These are phyloP conservation scores for Epichloe coenophiala DNA, from an alignment of 2,329 filamentous ascomycete species.

Conservation along the genomic window DNA sequence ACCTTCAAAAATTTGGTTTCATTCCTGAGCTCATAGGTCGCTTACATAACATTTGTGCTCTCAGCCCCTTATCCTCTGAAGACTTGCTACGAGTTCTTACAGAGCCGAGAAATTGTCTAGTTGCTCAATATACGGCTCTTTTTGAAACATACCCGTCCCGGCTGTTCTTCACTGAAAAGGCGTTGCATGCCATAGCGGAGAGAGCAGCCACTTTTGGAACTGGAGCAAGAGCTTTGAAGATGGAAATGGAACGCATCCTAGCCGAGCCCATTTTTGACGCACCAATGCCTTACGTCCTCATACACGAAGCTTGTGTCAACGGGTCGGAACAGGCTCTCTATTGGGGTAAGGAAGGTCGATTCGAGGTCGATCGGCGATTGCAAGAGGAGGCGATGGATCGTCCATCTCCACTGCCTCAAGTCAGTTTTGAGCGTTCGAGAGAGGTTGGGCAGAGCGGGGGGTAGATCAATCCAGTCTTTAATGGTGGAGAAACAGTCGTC, in stretches of 20 bases:
- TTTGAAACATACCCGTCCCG: constrained; percentile 71
- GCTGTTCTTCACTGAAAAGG: constrained; percentile 68
- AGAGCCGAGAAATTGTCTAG: constrained; percentile 77
- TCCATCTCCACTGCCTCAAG: constrained; percentile 8
- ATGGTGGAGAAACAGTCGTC: background rate
- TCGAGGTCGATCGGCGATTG: constrained; percentile 55
- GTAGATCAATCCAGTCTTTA: constrained; percentile 7
- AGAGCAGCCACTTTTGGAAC: constrained; percentile 49
- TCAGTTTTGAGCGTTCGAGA: constrained; percentile 27
- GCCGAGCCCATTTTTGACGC: constrained; percentile 73
- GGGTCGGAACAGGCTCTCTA: constrained; percentile 46
- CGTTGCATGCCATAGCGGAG: constrained; percentile 69
- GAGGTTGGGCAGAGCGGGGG: constrained; percentile 35
- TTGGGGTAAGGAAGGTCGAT: constrained; percentile 56
- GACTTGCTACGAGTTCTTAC: constrained; percentile 78
- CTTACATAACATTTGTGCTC: constrained; percentile 76
- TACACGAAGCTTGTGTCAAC: constrained; percentile 55
- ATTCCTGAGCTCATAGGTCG: constrained; percentile 95
- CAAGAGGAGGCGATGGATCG: constrained; percentile 43
- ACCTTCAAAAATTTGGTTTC: constrained; percentile 76
- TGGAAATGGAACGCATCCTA: constrained; percentile 67
- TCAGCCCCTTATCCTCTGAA: constrained; percentile 56
- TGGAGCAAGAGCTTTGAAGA: constrained; percentile 65
- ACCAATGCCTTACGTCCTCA: constrained; percentile 60
- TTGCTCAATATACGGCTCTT: constrained; percentile 78